Conservation (phyloP, 495 filamentous ascomycete genomes). For the Daldinia childiae region DNA sequence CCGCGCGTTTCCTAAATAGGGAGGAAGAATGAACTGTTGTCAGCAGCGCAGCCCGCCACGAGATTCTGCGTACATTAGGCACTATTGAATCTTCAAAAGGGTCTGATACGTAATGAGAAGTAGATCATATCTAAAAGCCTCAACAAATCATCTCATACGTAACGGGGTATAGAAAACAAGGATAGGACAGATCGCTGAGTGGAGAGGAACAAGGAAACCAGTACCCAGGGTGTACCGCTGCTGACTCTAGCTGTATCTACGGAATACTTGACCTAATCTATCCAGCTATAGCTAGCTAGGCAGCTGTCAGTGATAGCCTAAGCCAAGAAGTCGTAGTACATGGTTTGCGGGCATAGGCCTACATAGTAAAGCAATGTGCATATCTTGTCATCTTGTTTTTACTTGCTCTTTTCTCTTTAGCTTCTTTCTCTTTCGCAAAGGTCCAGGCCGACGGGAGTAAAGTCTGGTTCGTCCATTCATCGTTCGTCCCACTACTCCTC, state of each 20-base stretch:
- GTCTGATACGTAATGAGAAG: not conserved
- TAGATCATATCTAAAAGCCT: not conserved
- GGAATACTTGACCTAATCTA: conserved; percentile 22
- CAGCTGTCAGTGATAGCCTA: conserved; percentile 38
- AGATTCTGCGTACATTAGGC: not conserved
- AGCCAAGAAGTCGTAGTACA: conserved; percentile 41
- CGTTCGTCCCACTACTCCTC: conserved; percentile 31
- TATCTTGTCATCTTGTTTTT: conserved; percentile 23
- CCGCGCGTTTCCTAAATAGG: conserved; percentile 40
- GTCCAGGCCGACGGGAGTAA: conserved; percentile 18
- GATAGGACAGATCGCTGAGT: not conserved
- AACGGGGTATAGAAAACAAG: not conserved
- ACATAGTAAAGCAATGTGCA: conserved; percentile 7
- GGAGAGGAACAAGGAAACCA: not conserved
- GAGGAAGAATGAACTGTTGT: conserved; percentile 32
- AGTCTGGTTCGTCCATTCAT: conserved; percentile 36
- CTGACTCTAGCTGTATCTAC: conserved; percentile 17
- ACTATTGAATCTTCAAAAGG: not conserved
- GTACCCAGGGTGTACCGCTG: conserved; percentile 1
- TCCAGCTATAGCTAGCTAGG: conserved; percentile 44
- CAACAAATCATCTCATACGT: conserved; percentile 6
- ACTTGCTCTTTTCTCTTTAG: conserved; percentile 41
- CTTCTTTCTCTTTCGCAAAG: conserved; percentile 9
- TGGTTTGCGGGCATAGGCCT: conserved; percentile 29
- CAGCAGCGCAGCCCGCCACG: not conserved